Base-by-base conservation (phyloP, 2,329 filamentous ascomycete genomes). In the Madurella mycetomatis region DNA sequence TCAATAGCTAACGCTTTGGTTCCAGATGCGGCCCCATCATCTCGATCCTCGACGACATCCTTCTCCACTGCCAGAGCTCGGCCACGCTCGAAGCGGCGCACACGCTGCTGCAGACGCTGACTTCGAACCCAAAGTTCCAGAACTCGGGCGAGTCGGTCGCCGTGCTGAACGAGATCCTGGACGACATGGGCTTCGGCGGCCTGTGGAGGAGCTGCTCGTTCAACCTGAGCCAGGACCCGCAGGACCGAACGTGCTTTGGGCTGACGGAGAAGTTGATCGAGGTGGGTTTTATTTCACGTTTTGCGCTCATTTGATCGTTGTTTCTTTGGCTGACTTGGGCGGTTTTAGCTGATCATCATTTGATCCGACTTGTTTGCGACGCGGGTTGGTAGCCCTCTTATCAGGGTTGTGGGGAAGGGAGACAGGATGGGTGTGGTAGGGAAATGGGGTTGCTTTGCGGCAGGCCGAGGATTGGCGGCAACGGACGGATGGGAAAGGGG, bases 31-130 rank as follows among this genome's bases (percentile, higher is more conserved):
- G 78, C 5, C 78, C 79, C 2, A 77, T 87, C 46, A 73, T 79
- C 8, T 72, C 76, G 1, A 76, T 86, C 18, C 71, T 87, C 0
- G 82, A 87, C 58, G 80, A 84, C 45, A 74, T 85, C 1, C 69
- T 87, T 50, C 65, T 81, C n/a, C 80, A 84, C 61, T 83, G 82
- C 46, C 84, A 87, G 62, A 84, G 83, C 64, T 73, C 79, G 3
- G 69, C 72, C 1, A 83, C 83, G 1, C 69, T 87, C 5, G 78
- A 81, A 62, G 77, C 82, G 8, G 84, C 83, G 1, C 84, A 87
- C 59, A 70, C 72, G 30, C 70, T 88, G 41, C 72, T 87, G 42
- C 76, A 80, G 51, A 82, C 79, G 5, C 67, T 87, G 11, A 81
- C 81, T 18, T 77, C 77, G 1, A 79, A 80, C 51, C 69, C 72